A percentile compares a stretch with the other conserved stretches of the same genome.
Conservation (phyloP, 345 rosid species). For the Ceriops zippeliana region DNA sequence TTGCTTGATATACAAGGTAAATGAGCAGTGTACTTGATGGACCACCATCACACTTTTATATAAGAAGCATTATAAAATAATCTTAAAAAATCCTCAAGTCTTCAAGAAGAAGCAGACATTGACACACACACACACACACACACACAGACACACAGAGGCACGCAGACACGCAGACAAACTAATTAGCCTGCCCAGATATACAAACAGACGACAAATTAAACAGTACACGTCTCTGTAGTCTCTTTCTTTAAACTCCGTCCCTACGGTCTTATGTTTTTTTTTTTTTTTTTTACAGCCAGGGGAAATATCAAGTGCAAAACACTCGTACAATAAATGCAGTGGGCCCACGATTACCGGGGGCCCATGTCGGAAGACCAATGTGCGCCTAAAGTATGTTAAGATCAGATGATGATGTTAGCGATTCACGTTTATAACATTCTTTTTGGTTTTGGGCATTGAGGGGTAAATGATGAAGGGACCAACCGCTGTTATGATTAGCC, state of each 20-base stretch:
- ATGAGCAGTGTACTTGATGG: conserved; percentile 85
- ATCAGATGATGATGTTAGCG: conserved; percentile 22
- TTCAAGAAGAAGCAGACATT: not conserved
- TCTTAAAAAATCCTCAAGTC: not conserved
- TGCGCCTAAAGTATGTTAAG: conserved; percentile 17
- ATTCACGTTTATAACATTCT: conserved; percentile 43
- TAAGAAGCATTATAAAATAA: conserved; percentile 19
- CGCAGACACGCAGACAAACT: not conserved
- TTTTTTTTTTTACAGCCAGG: not conserved
- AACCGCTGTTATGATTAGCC: conserved; percentile 23
- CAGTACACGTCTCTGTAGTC: not conserved
- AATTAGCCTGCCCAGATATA: too few relatives aligned
- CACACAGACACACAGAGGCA: not conserved
- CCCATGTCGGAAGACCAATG: conserved; percentile 21
- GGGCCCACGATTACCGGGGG: conserved; percentile 23
- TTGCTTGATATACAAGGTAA: conserved; percentile 91
- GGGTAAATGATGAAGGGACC: conserved; percentile 38
- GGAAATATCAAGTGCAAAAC: not conserved
- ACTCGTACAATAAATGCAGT: not conserved
- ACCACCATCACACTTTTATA: conserved; percentile 53
- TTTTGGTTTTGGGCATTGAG: conserved; percentile 34
- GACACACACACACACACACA: too few relatives aligned
- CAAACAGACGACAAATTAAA: not conserved
- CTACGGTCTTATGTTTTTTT: not conserved
- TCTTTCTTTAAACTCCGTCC: not conserved